Evolutionary conservation across 345 rosid species (phyloP), one percentile per base, ranked within the genome.

Genomic region (Pistacia integerrima): DNA sequence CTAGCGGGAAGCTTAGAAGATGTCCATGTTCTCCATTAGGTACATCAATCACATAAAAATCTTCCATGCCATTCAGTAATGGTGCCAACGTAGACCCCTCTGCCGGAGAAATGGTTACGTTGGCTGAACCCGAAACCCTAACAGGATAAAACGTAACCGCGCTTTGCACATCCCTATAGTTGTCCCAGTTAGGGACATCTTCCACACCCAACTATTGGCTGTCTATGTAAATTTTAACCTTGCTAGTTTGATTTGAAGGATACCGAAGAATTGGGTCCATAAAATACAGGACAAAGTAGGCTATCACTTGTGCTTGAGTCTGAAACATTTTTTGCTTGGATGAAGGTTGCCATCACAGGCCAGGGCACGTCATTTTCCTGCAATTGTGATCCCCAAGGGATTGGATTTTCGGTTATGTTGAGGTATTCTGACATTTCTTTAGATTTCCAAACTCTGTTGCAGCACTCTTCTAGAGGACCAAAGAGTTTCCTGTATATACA

Each of bases 41-140:
- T 3, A 60, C 69, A 74, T 51, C 69, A 17, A 28, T 67, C 10
- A 1, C 69, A 56, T 64, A 44, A 51, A 75, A 80, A 1, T 58
- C 73, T 71, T 70, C 58, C 76, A 66, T 66, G 55, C 70, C 79
- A 14, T 73, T 76, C 1, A 72, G 30, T 4, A 76, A 16, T n/a
- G 70, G 77, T 8, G 79, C 64, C 44, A 66, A 33, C 12, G 68
- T 67, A 3, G 83, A 64, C 20, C 58, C 69, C 11, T 28, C 57
- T 1, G 51, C 58, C 3, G 79, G 65, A 66, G 79, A 36, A 28
- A 76, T 59, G 0, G 73, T 46, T n/a, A 76, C 77, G 1, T 46
- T 71, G 5, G 76, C 60, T 0, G 70, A 49, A 65, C 69, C 73
- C 1, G 8, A 46, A 51, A 67, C 78, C 44, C 13, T 35, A 10